Evolutionary conservation across 2,329 filamentous ascomycete genomes (phyloP).

Genomic region (Colletotrichum sp.): DNA sequence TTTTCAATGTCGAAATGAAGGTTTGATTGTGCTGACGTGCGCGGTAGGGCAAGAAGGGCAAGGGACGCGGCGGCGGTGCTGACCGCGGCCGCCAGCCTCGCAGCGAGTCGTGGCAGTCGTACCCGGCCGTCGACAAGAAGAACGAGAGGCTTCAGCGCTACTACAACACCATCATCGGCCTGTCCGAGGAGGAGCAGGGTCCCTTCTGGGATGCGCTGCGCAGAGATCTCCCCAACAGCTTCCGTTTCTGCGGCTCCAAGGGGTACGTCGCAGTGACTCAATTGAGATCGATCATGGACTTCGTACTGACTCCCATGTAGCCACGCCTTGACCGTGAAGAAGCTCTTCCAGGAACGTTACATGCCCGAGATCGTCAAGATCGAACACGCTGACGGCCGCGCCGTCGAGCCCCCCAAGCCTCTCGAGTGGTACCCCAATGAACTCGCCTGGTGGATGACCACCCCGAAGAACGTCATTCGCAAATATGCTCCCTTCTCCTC

Average conservation of each 20-base stretch:
- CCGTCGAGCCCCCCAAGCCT: slow-evolving; percentile 80
- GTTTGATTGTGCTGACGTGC: neutral
- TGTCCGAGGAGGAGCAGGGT: slow-evolving; percentile 78
- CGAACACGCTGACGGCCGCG: slow-evolving; percentile 79
- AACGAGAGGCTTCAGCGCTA: slow-evolving; percentile 87
- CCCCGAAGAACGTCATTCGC: slow-evolving; percentile 92
- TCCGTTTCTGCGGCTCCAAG: slow-evolving; percentile 95
- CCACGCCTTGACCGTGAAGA: slow-evolving; percentile 90
- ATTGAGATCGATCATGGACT: neutral
- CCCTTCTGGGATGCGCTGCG: slow-evolving; percentile 85
- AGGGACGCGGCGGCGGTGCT: slow-evolving; percentile 9
- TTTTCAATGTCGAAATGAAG: neutral
- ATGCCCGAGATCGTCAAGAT: slow-evolving; percentile 90
- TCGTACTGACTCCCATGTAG: slow-evolving; percentile 42
- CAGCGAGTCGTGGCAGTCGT: slow-evolving; percentile 32
- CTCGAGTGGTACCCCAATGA: slow-evolving; percentile 94
- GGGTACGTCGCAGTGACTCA: slow-evolving; percentile 56
- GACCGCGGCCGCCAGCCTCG: slow-evolving; percentile 20
- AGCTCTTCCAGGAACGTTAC: slow-evolving; percentile 85
- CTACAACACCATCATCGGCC: slow-evolving; percentile 79
- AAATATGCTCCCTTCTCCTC: slow-evolving; percentile 92
- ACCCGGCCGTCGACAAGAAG: slow-evolving; percentile 71
- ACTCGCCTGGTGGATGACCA: slow-evolving; percentile 97
- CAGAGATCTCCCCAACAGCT: slow-evolving; percentile 92
- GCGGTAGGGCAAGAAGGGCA: slow-evolving; percentile 14